Conservation (phyloP, 108 stramenopile genomes). For the Pseudonitzschia delicatissima region DNA sequence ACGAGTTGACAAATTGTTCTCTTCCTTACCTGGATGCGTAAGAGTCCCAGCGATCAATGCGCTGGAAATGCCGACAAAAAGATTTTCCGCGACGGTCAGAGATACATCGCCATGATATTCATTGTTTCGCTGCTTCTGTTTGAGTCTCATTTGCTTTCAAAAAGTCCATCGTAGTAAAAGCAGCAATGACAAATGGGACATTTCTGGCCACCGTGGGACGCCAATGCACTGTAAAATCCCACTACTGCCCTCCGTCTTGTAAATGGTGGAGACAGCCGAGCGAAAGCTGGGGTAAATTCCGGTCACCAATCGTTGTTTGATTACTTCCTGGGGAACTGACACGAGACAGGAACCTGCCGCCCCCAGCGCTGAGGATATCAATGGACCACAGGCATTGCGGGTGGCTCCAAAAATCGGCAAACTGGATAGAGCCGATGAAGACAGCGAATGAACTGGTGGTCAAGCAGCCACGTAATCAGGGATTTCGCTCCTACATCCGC, state of each 20-base stretch:
- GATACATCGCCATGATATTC: no score
- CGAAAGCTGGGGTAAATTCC: constrained; percentile 62
- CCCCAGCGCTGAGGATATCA: constrained; percentile 43
- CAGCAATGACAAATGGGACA: constrained; percentile 64
- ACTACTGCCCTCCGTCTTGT: constrained; percentile 42
- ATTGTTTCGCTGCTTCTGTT: constrained; percentile 6
- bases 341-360: constrained; percentile 59
- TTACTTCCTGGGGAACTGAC: constrained; percentile 65
- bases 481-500: constrained; percentile 31
- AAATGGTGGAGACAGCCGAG: constrained; percentile 47
- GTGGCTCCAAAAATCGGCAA: constrained; percentile 36
- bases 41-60: no score
- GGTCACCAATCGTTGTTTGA: constrained; percentile 70
- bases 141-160: constrained; percentile 21
- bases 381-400: no score
- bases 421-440: constrained; percentile 59
- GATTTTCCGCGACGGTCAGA: no score
- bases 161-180: constrained; percentile 52
- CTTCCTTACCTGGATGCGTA: not conserved
- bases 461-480: no score
- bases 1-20: no score
- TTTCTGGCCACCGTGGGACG: constrained; percentile 61
- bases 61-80: no score
- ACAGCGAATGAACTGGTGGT: constrained; percentile 67
- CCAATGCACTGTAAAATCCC: constrained; percentile 67